A percentile compares a stretch with the other conserved stretches of the same genome.
Conservation (phyloP, 2,329 filamentous ascomycete species). For the Ascomycota sp. region DNA sequence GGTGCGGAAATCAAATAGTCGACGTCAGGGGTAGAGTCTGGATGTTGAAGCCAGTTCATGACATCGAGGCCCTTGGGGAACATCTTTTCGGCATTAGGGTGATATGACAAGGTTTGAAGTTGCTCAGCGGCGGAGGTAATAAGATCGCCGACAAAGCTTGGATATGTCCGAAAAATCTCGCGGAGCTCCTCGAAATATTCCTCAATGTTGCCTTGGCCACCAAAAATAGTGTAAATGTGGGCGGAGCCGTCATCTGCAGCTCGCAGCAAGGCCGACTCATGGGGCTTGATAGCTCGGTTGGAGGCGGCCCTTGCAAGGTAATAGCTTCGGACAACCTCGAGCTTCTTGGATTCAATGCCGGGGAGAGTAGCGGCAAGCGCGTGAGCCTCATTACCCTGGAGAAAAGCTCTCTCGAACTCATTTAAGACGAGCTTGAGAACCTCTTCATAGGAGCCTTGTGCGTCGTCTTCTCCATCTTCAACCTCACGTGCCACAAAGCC, state of each 20-base stretch:
- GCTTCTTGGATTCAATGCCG: conserved; percentile 81
- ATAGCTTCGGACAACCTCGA: conserved; percentile 73
- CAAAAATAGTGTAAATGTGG: conserved; percentile 80
- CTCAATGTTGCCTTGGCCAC: conserved; percentile 95
- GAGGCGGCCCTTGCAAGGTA: conserved; percentile 69
- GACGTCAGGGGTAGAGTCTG: conserved; percentile 72
- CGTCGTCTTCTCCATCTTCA: conserved; percentile 76
- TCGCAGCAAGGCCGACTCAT: conserved; percentile 80
- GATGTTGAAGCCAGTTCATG: conserved; percentile 75
- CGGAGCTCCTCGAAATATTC: conserved; percentile 97
- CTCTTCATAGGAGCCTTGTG: conserved; percentile 72
- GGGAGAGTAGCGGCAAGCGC: conserved; percentile 66
- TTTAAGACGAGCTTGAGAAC: conserved; percentile 80
- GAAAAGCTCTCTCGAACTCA: conserved; percentile 88
- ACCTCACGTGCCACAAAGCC: conserved; percentile 75
- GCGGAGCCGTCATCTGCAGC: conserved; percentile 68
- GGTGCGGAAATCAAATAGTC: conserved; percentile 89
- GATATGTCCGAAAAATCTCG: conserved; percentile 76
- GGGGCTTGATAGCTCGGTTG: conserved; percentile 68
- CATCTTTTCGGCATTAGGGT: conserved; percentile 76
- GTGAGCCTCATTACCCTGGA: conserved; percentile 90
- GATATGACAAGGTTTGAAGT: conserved; percentile 62
- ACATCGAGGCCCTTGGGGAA: conserved; percentile 94
- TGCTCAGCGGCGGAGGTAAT: conserved; percentile 63
- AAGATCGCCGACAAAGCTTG: conserved; percentile 71